Base-by-base conservation (phyloP, 495 filamentous ascomycete genomes). In the Bombardia bombarda region DNA sequence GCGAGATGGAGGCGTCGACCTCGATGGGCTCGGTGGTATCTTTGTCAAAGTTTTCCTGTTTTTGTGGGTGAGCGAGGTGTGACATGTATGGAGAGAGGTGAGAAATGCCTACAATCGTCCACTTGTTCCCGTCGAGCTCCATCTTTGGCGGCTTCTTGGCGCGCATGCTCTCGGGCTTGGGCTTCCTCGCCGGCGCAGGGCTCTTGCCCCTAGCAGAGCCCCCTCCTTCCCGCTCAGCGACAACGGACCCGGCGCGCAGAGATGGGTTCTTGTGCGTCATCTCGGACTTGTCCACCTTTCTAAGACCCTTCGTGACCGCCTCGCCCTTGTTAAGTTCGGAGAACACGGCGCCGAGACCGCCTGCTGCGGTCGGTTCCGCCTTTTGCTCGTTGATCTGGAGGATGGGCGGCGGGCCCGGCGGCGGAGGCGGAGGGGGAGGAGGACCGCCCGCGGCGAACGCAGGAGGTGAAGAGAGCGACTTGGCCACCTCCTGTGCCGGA, bases 241-340 rank as follows among this genome's bases (percentile, higher is more conserved):
- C 87, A 9, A 77, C 75, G 7, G 82, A 83, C 39, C 74, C 69
- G 10, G 83, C 78, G 28, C 92, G 82, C 19, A 99, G 72, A 17
- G 78, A 77, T n/a, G 93, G 92, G 66, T 99, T 99, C 70, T 96
- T 97, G 70, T 99, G 92, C 35, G 92, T 97, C 89, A 95, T 95
- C 56, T 95, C 66, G 17, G 82, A 87, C 54, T 81, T 86, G 65
- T 95, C 88, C 21, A 99, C 92, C 69, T 95, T 99, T 41, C 83
- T 79, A 13, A 99, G 75, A 28, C 86, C 80, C 42, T 83, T 78
- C 12, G 92, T 99, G 47, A 99, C 85, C 18, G 72, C 66, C 47
- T 86, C 81, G 40, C 92, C 92, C 52, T 85, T 81, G 62, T 95
- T 97, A 47, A 99, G 73, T 47, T 95, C 80, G 42, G 78, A 80